A percentile compares a stretch with the other conserved stretches of the same genome.
Evolutionary conservation across 1,139 yeast species (phyloP).

Genomic region (Lodderomyces oxycetoniae): DNA sequence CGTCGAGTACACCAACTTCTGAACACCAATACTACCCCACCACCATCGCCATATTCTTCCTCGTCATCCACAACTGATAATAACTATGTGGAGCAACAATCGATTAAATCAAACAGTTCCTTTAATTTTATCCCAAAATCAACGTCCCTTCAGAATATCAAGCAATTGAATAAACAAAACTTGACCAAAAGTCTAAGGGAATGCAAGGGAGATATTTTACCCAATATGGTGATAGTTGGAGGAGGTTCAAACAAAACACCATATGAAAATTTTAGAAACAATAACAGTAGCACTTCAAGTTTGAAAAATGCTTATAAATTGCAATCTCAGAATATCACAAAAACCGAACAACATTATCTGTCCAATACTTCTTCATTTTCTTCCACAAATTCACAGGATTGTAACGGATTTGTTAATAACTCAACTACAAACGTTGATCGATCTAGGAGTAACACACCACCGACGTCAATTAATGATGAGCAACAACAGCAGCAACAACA

Average conservation of each 20-base stretch:
- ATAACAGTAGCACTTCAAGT: constrained; percentile 11
- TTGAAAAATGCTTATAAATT: constrained; percentile 8
- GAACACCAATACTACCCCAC: background rate
- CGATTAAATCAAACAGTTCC: constrained; percentile 9
- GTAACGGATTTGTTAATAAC: constrained; percentile 7
- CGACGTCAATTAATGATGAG: constrained; percentile 13
- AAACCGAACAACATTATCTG: constrained; percentile 6
- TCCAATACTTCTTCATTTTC: constrained; percentile 10
- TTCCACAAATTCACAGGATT: constrained; percentile 10
- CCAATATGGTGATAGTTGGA: constrained; percentile 25
- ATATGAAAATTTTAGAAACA: constrained; percentile 7
- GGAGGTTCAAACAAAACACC: constrained; percentile 16
- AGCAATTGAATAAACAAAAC: constrained; percentile 17
- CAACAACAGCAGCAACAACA: constrained; percentile 1
- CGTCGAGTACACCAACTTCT: background rate
- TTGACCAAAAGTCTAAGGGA: constrained; percentile 28
- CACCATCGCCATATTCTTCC: constrained; percentile 2
- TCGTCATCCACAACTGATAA: constrained; percentile 1
- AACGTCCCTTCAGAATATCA: constrained; percentile 21
- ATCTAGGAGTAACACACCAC: constrained; percentile 12
- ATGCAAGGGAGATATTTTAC: constrained; percentile 28
- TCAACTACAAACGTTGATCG: constrained; percentile 6
- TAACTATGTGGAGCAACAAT: background rate
- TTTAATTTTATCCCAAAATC: constrained; percentile 15
- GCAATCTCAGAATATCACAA: constrained; percentile 12